phyloP scores from a whole-genome alignment of 495 filamentous ascomycete genomes.

The Penicillium paradoxum region DNA sequence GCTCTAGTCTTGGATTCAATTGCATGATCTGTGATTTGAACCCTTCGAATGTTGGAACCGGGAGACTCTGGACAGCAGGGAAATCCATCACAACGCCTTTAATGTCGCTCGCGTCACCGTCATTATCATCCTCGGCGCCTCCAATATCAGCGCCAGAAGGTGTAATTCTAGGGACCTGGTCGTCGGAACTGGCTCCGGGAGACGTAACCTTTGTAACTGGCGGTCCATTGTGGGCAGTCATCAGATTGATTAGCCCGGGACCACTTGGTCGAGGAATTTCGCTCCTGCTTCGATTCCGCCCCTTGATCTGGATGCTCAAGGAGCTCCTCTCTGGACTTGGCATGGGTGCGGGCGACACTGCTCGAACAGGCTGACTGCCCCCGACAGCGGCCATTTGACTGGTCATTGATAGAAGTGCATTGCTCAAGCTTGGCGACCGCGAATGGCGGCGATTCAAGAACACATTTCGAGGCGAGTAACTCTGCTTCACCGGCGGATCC shows the following conservation, averaged over 20 bases:
- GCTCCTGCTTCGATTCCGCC: slow-evolving; percentile 67
- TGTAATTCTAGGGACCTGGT: slow-evolving; percentile 1
- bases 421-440: slow-evolving; percentile 58
- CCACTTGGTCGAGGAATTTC: slow-evolving; percentile 54
- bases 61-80: slow-evolving; percentile 39
- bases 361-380: slow-evolving; percentile 51
- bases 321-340: slow-evolving; percentile 50
- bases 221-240: slow-evolving; percentile 46
- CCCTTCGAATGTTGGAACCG: slow-evolving; percentile 68
- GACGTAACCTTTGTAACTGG: slow-evolving; percentile 42
- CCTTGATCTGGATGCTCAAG: slow-evolving; percentile 48
- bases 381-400: slow-evolving; percentile 59
- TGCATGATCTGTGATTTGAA: slow-evolving; percentile 71
- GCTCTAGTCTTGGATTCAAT: slow-evolving; percentile 64
- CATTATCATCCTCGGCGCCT: slow-evolving; percentile 44
- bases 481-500: slow-evolving; percentile 40
- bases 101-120: slow-evolving; percentile 38
- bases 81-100: slow-evolving; percentile 48
- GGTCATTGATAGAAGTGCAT: slow-evolving; percentile 58
- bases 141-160: slow-evolving; percentile 14
- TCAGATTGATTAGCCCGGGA: slow-evolving; percentile 41
- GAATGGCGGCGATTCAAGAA: slow-evolving; percentile 42
- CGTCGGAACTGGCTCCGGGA: slow-evolving; percentile 22
- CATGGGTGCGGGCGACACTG: slow-evolving; percentile 31
- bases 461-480: slow-evolving; percentile 51